phyloP scores from a whole-genome alignment of 192 early-diverging fungal genomes.

The Rhizophagus clarus region DNA sequence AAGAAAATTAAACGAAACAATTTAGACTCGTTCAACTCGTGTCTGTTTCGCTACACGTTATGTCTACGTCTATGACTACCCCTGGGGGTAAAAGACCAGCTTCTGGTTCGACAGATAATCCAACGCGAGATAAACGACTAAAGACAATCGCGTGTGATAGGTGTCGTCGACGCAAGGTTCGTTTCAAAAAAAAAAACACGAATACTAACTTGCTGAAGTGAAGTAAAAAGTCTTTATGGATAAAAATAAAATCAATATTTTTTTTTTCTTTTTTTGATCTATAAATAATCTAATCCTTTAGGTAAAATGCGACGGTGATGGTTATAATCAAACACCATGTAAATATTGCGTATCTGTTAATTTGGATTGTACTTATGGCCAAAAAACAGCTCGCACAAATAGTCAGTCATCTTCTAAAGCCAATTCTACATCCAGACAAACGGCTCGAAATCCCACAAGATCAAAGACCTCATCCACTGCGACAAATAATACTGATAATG shows the following conservation, averaged over 20 bases:
- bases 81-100: slow-evolving; percentile 16
- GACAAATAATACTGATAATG: background rate
- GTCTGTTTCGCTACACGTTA: background rate
- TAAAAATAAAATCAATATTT: background rate
- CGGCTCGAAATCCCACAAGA: background rate
- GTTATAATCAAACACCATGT: slow-evolving; percentile 23
- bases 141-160: slow-evolving; percentile 33
- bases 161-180: slow-evolving; percentile 18
- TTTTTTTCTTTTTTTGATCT: background rate
- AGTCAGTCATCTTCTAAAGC: background rate
- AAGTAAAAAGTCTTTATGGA: background rate
- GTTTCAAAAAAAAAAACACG: background rate
- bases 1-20: background rate
- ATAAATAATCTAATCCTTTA: background rate
- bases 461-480: background rate
- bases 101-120: background rate
- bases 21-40: background rate
- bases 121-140: slow-evolving; percentile 17
- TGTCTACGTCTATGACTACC: background rate
- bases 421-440: background rate
- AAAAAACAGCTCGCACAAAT: background rate
- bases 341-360: slow-evolving; percentile 27
- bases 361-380: slow-evolving; percentile 27
- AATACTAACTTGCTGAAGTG: background rate
- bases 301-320: slow-evolving; percentile 31